Percentiles rank a stretch among this genome's conserved stretches.
Evolutionary conservation across 108 stramenopile genomes (phyloP).

Genomic region (Cyclotella baltica): DNA sequence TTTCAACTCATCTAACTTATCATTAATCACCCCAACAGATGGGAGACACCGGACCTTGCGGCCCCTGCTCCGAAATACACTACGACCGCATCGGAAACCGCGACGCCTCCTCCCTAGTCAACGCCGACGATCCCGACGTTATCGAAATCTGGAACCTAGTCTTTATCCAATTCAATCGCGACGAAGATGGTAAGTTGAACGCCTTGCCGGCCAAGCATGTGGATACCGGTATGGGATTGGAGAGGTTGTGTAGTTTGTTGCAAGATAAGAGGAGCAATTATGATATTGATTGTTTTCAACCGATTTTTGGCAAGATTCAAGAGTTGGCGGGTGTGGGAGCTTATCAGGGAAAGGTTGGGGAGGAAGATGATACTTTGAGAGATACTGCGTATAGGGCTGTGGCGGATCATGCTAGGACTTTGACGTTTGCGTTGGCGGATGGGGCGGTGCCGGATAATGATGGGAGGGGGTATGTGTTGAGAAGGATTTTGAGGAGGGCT

Average conservation of each 20-base stretch:
- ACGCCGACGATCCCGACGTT: conserved; percentile 94
- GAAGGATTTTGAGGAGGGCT: conserved; percentile 95
- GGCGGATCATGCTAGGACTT: conserved; percentile 97
- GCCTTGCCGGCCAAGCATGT: conserved; percentile 92
- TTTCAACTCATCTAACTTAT: not conserved
- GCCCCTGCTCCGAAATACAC: conserved; percentile 98
- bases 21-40: conserved; percentile 44
- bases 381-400: conserved; percentile 99
- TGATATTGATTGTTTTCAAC: conserved; percentile 95
- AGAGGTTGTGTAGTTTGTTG: conserved; percentile 92
- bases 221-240: conserved; percentile 99
- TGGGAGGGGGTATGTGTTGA: conserved; percentile 96
- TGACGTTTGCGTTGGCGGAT: conserved; percentile 97
- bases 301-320: conserved; percentile 80
- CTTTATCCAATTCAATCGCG: conserved; percentile 97
- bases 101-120: conserved; percentile 93
- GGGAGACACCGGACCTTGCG: conserved; percentile 98
- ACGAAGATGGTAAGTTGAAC: conserved; percentile 67
- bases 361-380: conserved; percentile 81
- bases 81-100: conserved; percentile 96
- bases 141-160: conserved; percentile 99
- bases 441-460: conserved; percentile 96
- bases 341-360: conserved; percentile 88
- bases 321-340: conserved; percentile 64
- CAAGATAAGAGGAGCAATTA: conserved; percentile 94